A percentile compares a stretch with the other conserved stretches of the same genome.
phyloP scores from a whole-genome alignment of 2,329 filamentous ascomycete species.

The Colletotrichum sp. region DNA sequence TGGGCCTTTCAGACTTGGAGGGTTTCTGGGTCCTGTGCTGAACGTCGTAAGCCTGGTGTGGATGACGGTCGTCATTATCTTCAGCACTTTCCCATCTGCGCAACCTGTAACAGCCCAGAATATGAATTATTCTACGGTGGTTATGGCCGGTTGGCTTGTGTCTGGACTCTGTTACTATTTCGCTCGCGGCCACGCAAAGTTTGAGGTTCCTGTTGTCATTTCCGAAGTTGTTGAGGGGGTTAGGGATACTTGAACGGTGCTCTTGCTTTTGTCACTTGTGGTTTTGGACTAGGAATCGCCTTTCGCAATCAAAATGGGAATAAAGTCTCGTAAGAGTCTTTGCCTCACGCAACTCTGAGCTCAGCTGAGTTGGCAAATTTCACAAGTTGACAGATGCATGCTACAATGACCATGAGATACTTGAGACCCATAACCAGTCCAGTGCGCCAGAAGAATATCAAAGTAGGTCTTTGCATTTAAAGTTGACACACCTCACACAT shows the following conservation, averaged over 20 bases:
- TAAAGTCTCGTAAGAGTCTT: neutral
- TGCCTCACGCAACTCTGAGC: neutral
- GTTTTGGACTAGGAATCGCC: neutral
- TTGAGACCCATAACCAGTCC: neutral
- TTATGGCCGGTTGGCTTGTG: conserved; percentile 42
- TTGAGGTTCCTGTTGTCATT: conserved; percentile 24
- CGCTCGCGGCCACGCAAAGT: conserved; percentile 26
- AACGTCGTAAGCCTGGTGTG: conserved; percentile 48
- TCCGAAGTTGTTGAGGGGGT: conserved; percentile 9
- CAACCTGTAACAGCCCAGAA: conserved; percentile 44
- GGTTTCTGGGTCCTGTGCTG: conserved; percentile 31
- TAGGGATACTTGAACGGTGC: neutral
- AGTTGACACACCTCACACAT: neutral
- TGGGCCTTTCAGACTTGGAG: conserved; percentile 33
- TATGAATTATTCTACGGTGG: conserved; percentile 53
- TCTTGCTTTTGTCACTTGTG: neutral
- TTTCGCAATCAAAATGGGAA: neutral
- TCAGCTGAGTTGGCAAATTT: neutral
- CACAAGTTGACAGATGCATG: neutral
- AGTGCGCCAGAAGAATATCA: neutral
- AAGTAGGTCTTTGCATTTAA: neutral
- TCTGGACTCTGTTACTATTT: conserved; percentile 39
- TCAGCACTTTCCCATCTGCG: conserved; percentile 47
- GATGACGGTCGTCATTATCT: conserved; percentile 47
- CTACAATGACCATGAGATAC: neutral